Evolutionary conservation across 805 yeast species (phyloP).

Genomic region (Pichia thaimueangensis): DNA sequence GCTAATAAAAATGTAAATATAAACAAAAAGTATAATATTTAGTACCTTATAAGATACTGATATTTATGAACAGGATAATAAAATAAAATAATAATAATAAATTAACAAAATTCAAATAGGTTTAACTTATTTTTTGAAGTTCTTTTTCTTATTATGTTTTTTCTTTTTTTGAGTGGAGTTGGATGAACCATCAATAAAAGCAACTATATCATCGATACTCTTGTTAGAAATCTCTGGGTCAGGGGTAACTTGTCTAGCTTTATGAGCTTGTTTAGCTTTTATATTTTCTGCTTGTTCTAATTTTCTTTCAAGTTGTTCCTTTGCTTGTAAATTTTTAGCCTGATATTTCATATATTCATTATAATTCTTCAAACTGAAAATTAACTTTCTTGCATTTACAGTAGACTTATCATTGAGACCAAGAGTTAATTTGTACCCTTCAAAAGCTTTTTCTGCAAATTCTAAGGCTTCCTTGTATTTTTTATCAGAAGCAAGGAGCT

Average conservation of each 20-base stretch:
- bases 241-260: constrained; percentile 31
- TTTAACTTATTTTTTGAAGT: constrained; percentile 17
- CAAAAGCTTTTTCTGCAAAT: constrained; percentile 49
- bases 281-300: constrained; percentile 17
- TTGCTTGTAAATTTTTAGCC: constrained; percentile 18
- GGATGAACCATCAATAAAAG: constrained; percentile 59
- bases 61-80: no score
- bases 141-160: constrained; percentile 23
- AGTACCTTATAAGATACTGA: no score
- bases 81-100: no score
- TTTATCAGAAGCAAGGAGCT: constrained; percentile 45
- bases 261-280: constrained; percentile 24
- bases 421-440: constrained; percentile 46
- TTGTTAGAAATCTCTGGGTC: constrained; percentile 54
- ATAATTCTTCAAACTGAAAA: constrained; percentile 46
- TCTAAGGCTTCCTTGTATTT: constrained; percentile 52
- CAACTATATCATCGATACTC: constrained; percentile 67
- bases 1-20: constrained; percentile 4
- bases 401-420: constrained; percentile 69
- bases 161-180: constrained; percentile 24
- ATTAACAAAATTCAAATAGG: background rate
- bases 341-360: constrained; percentile 27
- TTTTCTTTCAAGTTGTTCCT: constrained; percentile 21
- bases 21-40: no score
- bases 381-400: constrained; percentile 61